Conservation (phyloP, 495 filamentous ascomycete genomes). For the Tricharina praecox region DNA sequence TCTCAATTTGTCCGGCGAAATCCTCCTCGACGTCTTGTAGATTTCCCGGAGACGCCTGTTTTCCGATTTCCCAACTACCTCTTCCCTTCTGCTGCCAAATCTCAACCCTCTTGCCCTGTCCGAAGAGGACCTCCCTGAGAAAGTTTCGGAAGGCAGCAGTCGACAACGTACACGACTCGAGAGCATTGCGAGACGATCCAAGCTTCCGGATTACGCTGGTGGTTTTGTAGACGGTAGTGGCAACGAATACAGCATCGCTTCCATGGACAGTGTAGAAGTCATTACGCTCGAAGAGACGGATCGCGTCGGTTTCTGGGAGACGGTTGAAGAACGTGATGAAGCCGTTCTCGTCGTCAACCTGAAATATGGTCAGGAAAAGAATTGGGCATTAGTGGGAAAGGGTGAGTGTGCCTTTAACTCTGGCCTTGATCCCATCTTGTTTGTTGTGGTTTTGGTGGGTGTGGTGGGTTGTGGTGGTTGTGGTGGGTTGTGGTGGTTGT, state of each 20-base stretch:
- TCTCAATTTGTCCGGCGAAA: conserved; percentile 69
- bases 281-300: conserved; percentile 84
- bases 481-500: too few relatives aligned
- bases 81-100: conserved; percentile 62
- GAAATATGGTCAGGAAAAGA: conserved; percentile 5
- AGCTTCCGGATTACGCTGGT: conserved; percentile 86
- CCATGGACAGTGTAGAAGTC: conserved; percentile 94
- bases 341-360: conserved; percentile 91
- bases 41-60: conserved; percentile 89
- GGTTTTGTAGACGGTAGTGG: conserved; percentile 87
- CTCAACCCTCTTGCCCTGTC: conserved; percentile 75
- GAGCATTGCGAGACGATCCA: conserved; percentile 59
- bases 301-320: conserved; percentile 54
- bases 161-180: conserved; percentile 86
- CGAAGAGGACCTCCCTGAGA: conserved; percentile 82
- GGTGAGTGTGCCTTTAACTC: conserved; percentile 71
- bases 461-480: background rate
- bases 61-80: conserved; percentile 77
- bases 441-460: conserved; percentile 7
- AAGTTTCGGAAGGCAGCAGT: conserved; percentile 90
- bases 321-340: conserved; percentile 90
- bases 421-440: conserved; percentile 69
- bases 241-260: conserved; percentile 83
- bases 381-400: too few relatives aligned
- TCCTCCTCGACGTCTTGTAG: conserved; percentile 96